Base-by-base conservation (phyloP, 2,329 filamentous ascomycete species). In the Curvularia eragrostidis region DNA sequence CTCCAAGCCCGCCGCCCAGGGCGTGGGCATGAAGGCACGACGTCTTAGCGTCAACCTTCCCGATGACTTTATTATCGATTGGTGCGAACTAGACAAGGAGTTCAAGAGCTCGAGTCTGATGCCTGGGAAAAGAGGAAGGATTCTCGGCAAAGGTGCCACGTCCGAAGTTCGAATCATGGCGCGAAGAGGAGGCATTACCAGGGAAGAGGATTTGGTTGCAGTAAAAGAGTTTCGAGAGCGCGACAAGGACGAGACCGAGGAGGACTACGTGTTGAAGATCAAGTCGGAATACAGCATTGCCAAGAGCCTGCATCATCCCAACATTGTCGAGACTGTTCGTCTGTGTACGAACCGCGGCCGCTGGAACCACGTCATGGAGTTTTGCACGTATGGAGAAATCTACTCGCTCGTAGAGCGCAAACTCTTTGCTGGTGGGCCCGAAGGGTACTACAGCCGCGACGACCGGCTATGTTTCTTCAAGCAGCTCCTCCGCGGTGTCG, bases 361-460 rank as follows among this genome's bases (percentile, higher is more conserved):
- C 38, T 96, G 91, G 90, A 93, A 92, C 74, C 91, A 96, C 74
- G 91, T 96, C 54, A 97, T 97, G 93, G 91, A 97, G 74, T 96
- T 91, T 75, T 96, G 93, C 79, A 84, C 86, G 3, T 87, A 91
- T 65, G 92, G 93, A 44, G 93, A 96, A 71, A 80, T 97, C 5
- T 94, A 90, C 74, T 83, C 83, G 61, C 80, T 96, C 12, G 88
- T 96, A 38, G 85, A 88, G 63, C 89, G 73, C 21, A 76, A 75
- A 39, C 62, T 78, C n/a, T 79, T 79, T 52, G 73, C 89, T 73
- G 85, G 85, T 32, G 68, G 67, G 2, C 55, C 62, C 1, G 89
- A 89, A 23, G 73, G 71, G 0, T 73, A 73, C 67, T 85, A 96
- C 62, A 85, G 81, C 55, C 78, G 81, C 3, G 83, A 87, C 6